Evolutionary conservation across 305 asterid species (phyloP).

Genomic region (Plantago coronopus): DNA sequence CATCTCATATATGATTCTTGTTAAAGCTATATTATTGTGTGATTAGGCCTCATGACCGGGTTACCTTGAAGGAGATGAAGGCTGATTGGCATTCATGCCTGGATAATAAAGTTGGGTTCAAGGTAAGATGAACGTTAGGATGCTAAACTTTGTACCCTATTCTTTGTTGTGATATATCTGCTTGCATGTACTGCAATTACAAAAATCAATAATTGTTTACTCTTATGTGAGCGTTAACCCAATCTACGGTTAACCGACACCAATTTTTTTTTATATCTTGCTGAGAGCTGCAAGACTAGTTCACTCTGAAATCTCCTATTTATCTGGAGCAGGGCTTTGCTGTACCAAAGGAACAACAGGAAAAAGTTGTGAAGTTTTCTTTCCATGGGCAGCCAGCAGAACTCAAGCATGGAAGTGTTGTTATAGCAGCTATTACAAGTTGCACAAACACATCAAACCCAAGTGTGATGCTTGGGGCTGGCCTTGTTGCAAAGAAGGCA

Average conservation of each 20-base stretch:
- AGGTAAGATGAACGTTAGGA: constrained; percentile 39
- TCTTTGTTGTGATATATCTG: not conserved
- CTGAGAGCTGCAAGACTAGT: not conserved
- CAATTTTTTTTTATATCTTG: constrained; percentile 4
- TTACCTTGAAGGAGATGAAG: constrained; percentile 68
- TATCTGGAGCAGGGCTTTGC: constrained; percentile 57
- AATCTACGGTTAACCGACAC: too few relatives aligned
- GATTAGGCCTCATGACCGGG: constrained; percentile 79
- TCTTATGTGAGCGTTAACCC: not conserved
- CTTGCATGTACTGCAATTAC: not conserved
- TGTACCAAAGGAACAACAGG: constrained; percentile 66
- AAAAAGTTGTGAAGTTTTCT: constrained; percentile 58
- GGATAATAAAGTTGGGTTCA: constrained; percentile 71
- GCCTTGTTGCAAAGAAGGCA: constrained; percentile 85
- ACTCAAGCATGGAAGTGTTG: constrained; percentile 81
- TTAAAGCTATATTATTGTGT: constrained; percentile 11
- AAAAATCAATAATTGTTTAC: too few relatives aligned
- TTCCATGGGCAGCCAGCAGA: constrained; percentile 64
- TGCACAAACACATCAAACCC: constrained; percentile 90
- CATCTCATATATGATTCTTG: constrained; percentile 4
- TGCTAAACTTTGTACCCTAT: not conserved
- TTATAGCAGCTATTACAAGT: constrained; percentile 81
- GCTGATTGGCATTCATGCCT: constrained; percentile 78
- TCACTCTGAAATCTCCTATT: constrained; percentile 2
- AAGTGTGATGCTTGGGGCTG: constrained; percentile 93